Percentiles rank a stretch among this genome's conserved stretches.
Conservation (phyloP, 2,329 filamentous ascomycete genomes). For the Diaporthe sp. region DNA sequence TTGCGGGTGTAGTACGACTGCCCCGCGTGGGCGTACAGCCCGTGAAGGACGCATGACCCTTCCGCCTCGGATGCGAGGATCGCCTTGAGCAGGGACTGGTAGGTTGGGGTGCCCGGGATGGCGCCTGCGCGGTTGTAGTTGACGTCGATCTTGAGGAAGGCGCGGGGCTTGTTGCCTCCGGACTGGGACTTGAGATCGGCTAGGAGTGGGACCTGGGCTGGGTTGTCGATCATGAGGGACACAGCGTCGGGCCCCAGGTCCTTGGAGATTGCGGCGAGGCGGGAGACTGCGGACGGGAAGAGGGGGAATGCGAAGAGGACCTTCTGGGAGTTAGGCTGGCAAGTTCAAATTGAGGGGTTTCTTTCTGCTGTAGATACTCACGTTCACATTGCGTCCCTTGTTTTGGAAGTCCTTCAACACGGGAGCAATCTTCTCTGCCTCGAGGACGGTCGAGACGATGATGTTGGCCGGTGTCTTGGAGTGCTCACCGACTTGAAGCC, state of each 20-base stretch:
- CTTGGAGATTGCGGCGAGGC: slow-evolving; percentile 67
- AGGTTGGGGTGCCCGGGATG: slow-evolving; percentile 53
- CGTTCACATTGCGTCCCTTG: slow-evolving; percentile 66
- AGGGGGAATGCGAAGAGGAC: slow-evolving; percentile 80
- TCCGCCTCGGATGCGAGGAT: slow-evolving; percentile 70
- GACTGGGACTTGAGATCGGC: slow-evolving; percentile 54
- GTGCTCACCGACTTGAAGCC: slow-evolving; percentile 74
- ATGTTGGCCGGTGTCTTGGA: slow-evolving; percentile 63
- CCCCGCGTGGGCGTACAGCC: slow-evolving; percentile 66
- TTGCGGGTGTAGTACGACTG: slow-evolving; percentile 70
- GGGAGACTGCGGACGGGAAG: slow-evolving; percentile 67
- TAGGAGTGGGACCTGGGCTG: slow-evolving; percentile 63
- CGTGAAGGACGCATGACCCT: slow-evolving; percentile 35
- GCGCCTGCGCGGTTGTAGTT: slow-evolving; percentile 79
- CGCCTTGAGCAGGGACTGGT: slow-evolving; percentile 67
- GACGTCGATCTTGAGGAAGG: slow-evolving; percentile 81
- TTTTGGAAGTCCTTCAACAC: slow-evolving; percentile 68
- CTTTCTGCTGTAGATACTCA: slow-evolving; percentile 46
- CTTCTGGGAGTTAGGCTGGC: slow-evolving; percentile 37
- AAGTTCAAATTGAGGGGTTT: neutral
- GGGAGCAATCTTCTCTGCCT: slow-evolving; percentile 74
- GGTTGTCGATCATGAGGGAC: slow-evolving; percentile 77
- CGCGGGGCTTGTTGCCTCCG: slow-evolving; percentile 59
- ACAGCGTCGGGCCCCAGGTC: slow-evolving; percentile 67
- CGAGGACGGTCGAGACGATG: slow-evolving; percentile 79